Evolutionary conservation across 2,329 filamentous ascomycete species (phyloP).

Genomic region (Scolecobasidium constrictum): DNA sequence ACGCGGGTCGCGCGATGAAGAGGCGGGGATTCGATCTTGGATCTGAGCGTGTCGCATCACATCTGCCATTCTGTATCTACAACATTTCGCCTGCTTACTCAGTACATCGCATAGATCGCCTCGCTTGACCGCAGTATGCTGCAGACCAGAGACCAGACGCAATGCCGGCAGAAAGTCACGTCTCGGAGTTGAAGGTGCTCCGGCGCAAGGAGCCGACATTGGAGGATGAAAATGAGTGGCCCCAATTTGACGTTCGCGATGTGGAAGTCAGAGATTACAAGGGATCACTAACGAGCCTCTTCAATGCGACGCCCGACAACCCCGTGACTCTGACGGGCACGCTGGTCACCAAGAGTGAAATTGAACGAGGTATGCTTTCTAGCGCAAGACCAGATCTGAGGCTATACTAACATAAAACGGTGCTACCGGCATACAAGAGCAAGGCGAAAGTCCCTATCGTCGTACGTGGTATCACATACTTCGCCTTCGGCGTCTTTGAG

Average conservation of each 20-base stretch:
- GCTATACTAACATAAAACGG: slow-evolving; percentile 6
- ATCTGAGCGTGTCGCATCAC: too few relatives aligned
- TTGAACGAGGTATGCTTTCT: slow-evolving; percentile 16
- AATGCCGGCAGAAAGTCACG: slow-evolving; percentile 5
- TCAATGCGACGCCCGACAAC: slow-evolving; percentile 48
- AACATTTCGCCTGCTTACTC: too few relatives aligned
- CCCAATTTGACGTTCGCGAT: slow-evolving; percentile 50
- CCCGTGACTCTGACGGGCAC: slow-evolving; percentile 52
- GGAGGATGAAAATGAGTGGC: slow-evolving; percentile 41
- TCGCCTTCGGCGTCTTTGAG: slow-evolving; percentile 42
- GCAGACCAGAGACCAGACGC: background rate
- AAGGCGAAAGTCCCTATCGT: slow-evolving; percentile 8
- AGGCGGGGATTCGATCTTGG: too few relatives aligned
- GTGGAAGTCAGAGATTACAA: slow-evolving; percentile 49
- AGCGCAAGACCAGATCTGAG: background rate
- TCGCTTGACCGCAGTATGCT: too few relatives aligned
- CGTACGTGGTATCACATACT: slow-evolving; percentile 38
- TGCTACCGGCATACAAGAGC: slow-evolving; percentile 7
- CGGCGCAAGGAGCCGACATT: slow-evolving; percentile 28
- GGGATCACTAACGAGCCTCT: slow-evolving; percentile 42
- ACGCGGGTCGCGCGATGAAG: too few relatives aligned
- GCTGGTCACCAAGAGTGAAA: slow-evolving; percentile 30
- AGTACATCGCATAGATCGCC: too few relatives aligned
- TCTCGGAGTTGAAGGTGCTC: slow-evolving; percentile 26
- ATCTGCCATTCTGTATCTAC: too few relatives aligned